Percentiles rank a stretch among this genome's conserved stretches.
Conservation (phyloP, 2,329 filamentous ascomycete genomes). For the Sporothrix mexicana region DNA sequence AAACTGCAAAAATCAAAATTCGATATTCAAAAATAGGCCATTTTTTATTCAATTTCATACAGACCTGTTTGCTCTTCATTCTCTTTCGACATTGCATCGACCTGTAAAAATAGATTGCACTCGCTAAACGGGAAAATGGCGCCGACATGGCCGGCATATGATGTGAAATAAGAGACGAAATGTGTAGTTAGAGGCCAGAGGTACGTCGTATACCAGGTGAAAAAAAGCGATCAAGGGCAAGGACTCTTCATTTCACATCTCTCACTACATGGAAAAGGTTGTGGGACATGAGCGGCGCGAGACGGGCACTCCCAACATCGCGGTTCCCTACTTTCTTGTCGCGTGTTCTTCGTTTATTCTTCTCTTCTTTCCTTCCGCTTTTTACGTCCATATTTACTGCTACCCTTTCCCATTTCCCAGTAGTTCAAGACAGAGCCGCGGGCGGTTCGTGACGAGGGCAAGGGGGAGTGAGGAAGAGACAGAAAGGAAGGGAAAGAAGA, state of each 20-base stretch:
- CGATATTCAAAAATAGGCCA: not conserved
- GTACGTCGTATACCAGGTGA: too few species aligned
- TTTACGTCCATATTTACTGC: not conserved
- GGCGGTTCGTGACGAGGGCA: conserved; percentile 15
- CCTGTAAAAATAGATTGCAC: conserved; percentile 20
- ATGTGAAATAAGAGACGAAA: not conserved
- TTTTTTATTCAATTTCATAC: not conserved
- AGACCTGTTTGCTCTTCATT: not conserved
- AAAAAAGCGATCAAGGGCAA: not conserved
- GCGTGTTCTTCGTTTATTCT: not conserved
- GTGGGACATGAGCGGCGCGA: not conserved
- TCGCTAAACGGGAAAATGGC: not conserved
- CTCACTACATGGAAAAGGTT: not conserved
- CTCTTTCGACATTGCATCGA: not conserved
- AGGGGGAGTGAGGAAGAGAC: not conserved
- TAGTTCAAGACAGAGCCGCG: not conserved
- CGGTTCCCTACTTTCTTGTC: not conserved
- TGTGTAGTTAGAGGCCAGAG: not conserved
- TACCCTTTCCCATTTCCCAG: not conserved
- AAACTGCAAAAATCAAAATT: not conserved
- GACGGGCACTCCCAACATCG: not conserved
- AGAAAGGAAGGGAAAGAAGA: not conserved
- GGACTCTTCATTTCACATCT: not conserved
- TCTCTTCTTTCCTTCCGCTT: not conserved
- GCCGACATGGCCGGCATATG: conserved; percentile 21